phyloP scores from a whole-genome alignment of 2,329 filamentous ascomycete species.

The Fusarium sp. region DNA sequence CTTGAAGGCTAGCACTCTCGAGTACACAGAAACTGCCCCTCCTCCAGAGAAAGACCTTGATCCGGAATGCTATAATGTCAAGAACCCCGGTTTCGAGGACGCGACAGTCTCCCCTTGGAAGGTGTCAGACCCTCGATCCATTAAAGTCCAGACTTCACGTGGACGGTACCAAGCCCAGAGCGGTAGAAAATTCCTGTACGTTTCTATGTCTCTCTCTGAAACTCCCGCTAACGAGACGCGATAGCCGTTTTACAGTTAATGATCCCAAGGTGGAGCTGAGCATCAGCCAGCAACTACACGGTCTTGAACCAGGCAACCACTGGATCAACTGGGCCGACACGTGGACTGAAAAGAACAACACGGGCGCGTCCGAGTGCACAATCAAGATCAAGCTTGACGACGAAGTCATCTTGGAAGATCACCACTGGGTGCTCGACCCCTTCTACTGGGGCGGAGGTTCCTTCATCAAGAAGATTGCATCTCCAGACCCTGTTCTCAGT shows the following conservation, averaged over 20 bases:
- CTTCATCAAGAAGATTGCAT: neutral
- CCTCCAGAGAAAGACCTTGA: neutral
- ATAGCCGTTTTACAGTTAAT: neutral
- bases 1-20: neutral
- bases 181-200: neutral
- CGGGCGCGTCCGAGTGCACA: neutral
- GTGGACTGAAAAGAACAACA: slow-evolving; percentile 2
- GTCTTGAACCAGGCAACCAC: neutral
- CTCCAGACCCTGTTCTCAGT: neutral
- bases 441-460: neutral
- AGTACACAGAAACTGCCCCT: neutral
- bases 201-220: neutral
- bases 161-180: neutral
- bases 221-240: neutral
- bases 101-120: neutral
- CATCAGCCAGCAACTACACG: neutral
- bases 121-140: neutral
- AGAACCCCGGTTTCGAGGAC: neutral
- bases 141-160: neutral
- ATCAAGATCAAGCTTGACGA: slow-evolving; percentile 1
- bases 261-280: neutral
- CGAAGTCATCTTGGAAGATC: neutral
- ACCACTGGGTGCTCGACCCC: neutral
- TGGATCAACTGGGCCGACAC: neutral
- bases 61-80: neutral